Evolutionary conservation across 768 basidiomycete genomes (phyloP).

Genomic region (Amanita pseudoporphyria): DNA sequence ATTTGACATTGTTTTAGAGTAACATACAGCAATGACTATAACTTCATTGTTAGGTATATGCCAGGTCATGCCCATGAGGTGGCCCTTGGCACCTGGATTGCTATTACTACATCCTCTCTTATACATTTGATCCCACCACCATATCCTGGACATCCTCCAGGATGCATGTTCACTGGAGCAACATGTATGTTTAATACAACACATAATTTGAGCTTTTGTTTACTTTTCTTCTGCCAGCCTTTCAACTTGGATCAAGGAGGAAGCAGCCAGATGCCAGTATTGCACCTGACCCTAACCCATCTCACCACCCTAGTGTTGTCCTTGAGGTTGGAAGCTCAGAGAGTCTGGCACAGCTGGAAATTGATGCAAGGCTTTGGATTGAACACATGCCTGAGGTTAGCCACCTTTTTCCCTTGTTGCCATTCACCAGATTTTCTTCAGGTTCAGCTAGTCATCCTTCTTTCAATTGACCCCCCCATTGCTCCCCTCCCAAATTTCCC

Average conservation of each 20-base stretch:
- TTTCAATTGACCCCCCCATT: constrained; percentile 11
- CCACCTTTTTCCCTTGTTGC: constrained; percentile 8
- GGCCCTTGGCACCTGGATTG: constrained; percentile 6
- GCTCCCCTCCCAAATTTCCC: constrained; percentile 7
- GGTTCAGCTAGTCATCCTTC: constrained; percentile 14
- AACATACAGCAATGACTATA: too few relatives aligned
- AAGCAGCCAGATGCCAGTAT: constrained; percentile 12
- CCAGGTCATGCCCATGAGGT: constrained; percentile 9
- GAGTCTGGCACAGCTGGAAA: constrained; percentile 11
- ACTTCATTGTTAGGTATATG: constrained; percentile 14
- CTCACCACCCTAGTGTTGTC: constrained; percentile 8
- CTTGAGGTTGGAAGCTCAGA: constrained; percentile 14
- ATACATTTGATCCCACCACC: background rate
- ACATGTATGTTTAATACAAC: background rate
- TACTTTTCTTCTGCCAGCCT: constrained; percentile 10
- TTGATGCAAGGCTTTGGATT: too few relatives aligned
- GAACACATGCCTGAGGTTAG: constrained; percentile 13
- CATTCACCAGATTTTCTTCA: constrained; percentile 6
- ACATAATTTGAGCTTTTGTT: background rate
- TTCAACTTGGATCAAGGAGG: constrained; percentile 11
- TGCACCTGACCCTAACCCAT: background rate
- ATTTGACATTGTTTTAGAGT: constrained; percentile 13
- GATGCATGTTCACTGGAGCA: background rate
- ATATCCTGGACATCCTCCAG: background rate
- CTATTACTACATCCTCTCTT: background rate